A percentile compares a stretch with the other conserved stretches of the same genome.
These are phyloP conservation scores for Aspergillus bertholletiae DNA, from an alignment of 495 filamentous ascomycete species.

Conservation along the genomic window DNA sequence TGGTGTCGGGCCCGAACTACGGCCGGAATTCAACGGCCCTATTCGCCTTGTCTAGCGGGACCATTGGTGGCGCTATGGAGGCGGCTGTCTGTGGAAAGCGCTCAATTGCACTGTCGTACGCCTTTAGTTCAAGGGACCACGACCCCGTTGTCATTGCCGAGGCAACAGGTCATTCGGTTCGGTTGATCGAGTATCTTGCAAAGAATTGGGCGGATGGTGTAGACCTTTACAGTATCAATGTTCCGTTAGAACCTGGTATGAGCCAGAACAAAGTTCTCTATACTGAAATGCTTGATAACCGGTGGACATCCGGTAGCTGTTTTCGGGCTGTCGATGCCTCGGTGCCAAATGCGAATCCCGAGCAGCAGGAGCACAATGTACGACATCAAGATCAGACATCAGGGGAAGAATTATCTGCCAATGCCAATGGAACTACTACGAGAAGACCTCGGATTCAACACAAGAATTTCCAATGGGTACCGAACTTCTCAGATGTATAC, in stretches of 20 bases:
- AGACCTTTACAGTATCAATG: conserved; percentile 84
- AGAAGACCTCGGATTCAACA: conserved; percentile 51
- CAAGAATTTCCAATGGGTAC: conserved; percentile 93
- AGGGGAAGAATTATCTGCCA: conserved; percentile 19
- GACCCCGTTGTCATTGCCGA: conserved; percentile 73
- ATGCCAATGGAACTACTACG: conserved; percentile 11
- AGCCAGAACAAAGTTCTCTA: conserved; percentile 67
- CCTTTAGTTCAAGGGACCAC: conserved; percentile 78
- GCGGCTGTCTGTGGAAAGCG: conserved; percentile 77
- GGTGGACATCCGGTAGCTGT: conserved; percentile 77
- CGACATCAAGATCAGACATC: conserved; percentile 55
- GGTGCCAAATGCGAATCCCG: conserved; percentile 36
- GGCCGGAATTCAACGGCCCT: conserved; percentile 90
- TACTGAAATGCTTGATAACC: conserved; percentile 82
- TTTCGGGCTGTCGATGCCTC: conserved; percentile 65
- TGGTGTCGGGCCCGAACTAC: conserved; percentile 91
- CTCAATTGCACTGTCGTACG: conserved; percentile 81
- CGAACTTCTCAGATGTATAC: conserved; percentile 80
- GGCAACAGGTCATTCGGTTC: conserved; percentile 65
- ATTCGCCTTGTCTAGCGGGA: conserved; percentile 86
- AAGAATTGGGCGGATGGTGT: conserved; percentile 70
- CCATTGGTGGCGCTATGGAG: conserved; percentile 87
- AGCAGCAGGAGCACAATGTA: conserved; percentile 59
- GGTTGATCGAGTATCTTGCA: conserved; percentile 72
- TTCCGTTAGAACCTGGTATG: conserved; percentile 71